A percentile compares a stretch with the other conserved stretches of the same genome.
Conservation (phyloP, 495 filamentous ascomycete genomes). For the Hypomontagnella monticulosa region DNA sequence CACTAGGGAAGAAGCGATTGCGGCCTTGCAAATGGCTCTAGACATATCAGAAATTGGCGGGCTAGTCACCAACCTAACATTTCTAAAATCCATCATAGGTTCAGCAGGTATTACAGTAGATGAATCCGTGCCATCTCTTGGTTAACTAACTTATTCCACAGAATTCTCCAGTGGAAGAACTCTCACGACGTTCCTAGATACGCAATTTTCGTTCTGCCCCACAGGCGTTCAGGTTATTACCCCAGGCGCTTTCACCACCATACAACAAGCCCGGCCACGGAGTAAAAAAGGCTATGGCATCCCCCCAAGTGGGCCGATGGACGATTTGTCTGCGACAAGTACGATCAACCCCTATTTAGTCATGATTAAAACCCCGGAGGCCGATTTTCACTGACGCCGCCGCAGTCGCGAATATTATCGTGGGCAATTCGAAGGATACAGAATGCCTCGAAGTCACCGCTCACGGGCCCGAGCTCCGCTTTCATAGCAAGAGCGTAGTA, state of each 20-base stretch:
- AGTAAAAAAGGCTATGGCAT: slow-evolving; percentile 62
- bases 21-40: slow-evolving; percentile 55
- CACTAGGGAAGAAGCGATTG: slow-evolving; percentile 54
- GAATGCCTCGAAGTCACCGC: slow-evolving; percentile 70
- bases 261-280: slow-evolving; percentile 69
- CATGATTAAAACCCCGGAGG: background rate
- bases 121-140: background rate
- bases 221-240: slow-evolving; percentile 66
- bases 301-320: slow-evolving; percentile 64
- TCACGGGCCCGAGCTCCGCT: slow-evolving; percentile 65
- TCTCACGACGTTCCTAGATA: slow-evolving; percentile 33
- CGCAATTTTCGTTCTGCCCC: slow-evolving; percentile 58
- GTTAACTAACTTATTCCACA: slow-evolving; percentile 4
- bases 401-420: slow-evolving; percentile 66
- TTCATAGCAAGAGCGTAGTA: slow-evolving; percentile 59
- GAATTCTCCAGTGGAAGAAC: slow-evolving; percentile 24
- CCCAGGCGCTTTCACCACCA: slow-evolving; percentile 64
- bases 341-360: background rate
- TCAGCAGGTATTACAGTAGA: slow-evolving; percentile 31
- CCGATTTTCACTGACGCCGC: slow-evolving; percentile 26
- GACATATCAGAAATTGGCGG: slow-evolving; percentile 60
- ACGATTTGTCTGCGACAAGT: slow-evolving; percentile 55
- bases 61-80: slow-evolving; percentile 67
- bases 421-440: slow-evolving; percentile 60
- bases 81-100: slow-evolving; percentile 58